Conservation (phyloP, 192 early-diverging fungal species). For the Obelidium mucronatum region DNA sequence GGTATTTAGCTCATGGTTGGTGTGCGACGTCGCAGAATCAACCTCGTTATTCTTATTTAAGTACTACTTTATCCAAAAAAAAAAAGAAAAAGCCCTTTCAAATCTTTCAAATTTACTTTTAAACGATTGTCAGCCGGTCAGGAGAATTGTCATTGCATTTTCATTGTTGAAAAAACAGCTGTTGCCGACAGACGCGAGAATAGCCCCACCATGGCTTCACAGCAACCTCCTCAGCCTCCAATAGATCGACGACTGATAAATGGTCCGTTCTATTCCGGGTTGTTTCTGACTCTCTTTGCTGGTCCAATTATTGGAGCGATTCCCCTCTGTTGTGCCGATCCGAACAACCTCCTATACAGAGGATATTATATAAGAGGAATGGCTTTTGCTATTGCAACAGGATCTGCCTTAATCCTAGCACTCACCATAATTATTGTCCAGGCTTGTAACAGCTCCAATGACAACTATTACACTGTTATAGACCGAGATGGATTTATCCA, state of each 20-base stretch:
- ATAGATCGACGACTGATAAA: background rate
- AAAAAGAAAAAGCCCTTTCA: background rate
- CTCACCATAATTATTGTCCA: slow-evolving; percentile 1
- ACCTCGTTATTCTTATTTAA: too few species aligned
- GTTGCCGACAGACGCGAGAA: background rate
- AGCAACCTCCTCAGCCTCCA: background rate
- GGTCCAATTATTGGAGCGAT: slow-evolving; percentile 4
- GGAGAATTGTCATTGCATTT: background rate
- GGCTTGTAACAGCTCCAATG: background rate
- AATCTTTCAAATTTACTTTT: background rate
- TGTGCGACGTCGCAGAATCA: too few species aligned
- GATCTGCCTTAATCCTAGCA: background rate
- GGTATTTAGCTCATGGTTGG: too few species aligned
- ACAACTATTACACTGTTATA: background rate
- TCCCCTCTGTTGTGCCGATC: slow-evolving; percentile 6
- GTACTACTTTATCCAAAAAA: too few species aligned
- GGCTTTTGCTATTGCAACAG: background rate
- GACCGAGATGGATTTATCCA: background rate
- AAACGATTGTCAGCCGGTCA: background rate
- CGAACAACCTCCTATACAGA: background rate
- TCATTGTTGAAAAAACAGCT: background rate
- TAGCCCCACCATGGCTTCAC: background rate
- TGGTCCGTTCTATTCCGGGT: background rate
- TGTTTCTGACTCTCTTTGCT: slow-evolving; percentile 7
- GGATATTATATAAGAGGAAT: slow-evolving; percentile 7